Evolutionary conservation across 805 yeast genomes (phyloP).

Genomic region (Saturnispora mendoncae): DNA sequence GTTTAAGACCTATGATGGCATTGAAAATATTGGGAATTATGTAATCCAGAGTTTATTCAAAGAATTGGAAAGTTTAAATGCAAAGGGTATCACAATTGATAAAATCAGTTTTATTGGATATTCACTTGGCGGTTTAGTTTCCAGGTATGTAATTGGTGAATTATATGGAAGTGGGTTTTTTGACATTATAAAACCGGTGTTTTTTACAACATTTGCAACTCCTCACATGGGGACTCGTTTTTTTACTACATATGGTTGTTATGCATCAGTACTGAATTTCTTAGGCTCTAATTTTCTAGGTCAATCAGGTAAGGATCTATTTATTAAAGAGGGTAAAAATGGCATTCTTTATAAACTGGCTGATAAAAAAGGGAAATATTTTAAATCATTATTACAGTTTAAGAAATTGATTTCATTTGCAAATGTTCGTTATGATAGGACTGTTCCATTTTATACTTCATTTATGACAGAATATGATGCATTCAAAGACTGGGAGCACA

Average conservation of each 20-base stretch:
- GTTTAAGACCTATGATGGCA: slow-evolving; percentile 78
- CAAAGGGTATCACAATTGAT: slow-evolving; percentile 25
- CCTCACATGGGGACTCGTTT: slow-evolving; percentile 63
- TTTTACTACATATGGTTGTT: slow-evolving; percentile 29
- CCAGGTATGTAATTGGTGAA: slow-evolving; percentile 63
- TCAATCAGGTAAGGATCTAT: slow-evolving; percentile 66
- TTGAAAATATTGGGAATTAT: slow-evolving; percentile 61
- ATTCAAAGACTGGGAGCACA: slow-evolving; percentile 44
- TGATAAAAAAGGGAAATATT: slow-evolving; percentile 41
- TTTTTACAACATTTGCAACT: slow-evolving; percentile 65
- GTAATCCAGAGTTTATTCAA: slow-evolving; percentile 55
- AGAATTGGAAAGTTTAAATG: slow-evolving; percentile 31
- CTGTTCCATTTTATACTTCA: slow-evolving; percentile 82
- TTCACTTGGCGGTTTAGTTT: slow-evolving; percentile 80
- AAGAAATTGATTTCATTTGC: slow-evolving; percentile 54
- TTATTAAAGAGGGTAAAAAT: slow-evolving; percentile 37
- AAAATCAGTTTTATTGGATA: slow-evolving; percentile 77
- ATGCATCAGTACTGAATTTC: slow-evolving; percentile 35
- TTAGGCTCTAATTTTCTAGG: slow-evolving; percentile 52
- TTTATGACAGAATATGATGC: slow-evolving; percentile 69
- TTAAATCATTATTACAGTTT: slow-evolving; percentile 49
- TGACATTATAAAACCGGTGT: slow-evolving; percentile 48
- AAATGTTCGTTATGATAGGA: slow-evolving; percentile 71
- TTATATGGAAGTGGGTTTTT: slow-evolving; percentile 42
- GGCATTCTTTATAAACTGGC: slow-evolving; percentile 46